Evolutionary conservation across 129 eudicot species (phyloP).

Genomic region (Chrysanthemum seticuspe): DNA sequence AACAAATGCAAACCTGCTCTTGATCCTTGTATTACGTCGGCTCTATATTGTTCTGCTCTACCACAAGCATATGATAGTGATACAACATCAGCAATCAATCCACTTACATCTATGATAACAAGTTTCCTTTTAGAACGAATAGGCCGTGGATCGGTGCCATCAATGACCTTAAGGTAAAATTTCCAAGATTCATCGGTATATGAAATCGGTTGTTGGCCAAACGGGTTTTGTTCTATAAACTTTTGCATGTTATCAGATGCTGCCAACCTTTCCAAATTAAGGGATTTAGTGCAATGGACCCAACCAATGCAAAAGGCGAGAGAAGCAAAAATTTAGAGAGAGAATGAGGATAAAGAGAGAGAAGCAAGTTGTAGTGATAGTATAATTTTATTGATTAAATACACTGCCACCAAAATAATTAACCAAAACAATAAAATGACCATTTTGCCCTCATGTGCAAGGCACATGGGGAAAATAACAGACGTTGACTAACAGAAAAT

Average conservation of each 20-base stretch:
- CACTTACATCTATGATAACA: constrained; percentile 58
- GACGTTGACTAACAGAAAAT: too few species aligned
- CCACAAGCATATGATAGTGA: neutral
- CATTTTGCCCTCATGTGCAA: too few species aligned
- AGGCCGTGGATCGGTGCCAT: constrained; percentile 10
- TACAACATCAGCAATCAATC: constrained; percentile 50
- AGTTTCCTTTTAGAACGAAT: constrained; percentile 53
- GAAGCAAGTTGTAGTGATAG: too few species aligned
- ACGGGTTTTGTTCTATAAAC: constrained; percentile 36
- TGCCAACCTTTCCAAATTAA: constrained; percentile 34
- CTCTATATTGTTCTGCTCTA: constrained; percentile 32
- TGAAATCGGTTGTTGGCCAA: constrained; percentile 37
- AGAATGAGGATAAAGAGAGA: too few species aligned
- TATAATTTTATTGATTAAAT: too few species aligned
- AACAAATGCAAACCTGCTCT: constrained; percentile 48
- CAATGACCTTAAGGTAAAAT: constrained; percentile 34
- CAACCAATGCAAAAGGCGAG: too few species aligned
- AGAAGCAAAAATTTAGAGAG: too few species aligned
- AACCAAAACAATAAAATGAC: too few species aligned
- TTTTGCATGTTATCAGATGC: constrained; percentile 35
- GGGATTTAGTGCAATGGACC: too few species aligned
- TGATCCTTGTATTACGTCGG: constrained; percentile 35
- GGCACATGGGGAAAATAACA: too few species aligned
- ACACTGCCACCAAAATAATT: too few species aligned
- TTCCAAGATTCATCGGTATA: constrained; percentile 31